phyloP scores from a whole-genome alignment of 2,329 filamentous ascomycete genomes.

The Pseudocercospora fuligena region DNA sequence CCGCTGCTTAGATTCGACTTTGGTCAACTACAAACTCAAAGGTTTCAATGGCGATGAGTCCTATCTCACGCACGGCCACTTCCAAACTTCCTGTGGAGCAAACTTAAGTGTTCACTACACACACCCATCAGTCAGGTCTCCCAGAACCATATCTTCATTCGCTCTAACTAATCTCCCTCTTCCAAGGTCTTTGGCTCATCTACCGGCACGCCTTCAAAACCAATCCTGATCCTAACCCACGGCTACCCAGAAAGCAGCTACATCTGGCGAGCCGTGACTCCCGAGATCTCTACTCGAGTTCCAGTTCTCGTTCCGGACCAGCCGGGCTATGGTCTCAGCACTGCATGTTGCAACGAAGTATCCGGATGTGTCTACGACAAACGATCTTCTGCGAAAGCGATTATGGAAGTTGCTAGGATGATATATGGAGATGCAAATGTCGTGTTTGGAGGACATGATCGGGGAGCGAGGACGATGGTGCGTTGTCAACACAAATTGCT shows the following conservation, averaged over 20 bases:
- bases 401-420: not conserved
- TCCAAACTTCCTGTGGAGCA: slow-evolving; percentile 4
- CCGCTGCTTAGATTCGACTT: not conserved
- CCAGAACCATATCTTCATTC: not conserved
- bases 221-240: slow-evolving; percentile 13
- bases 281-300: slow-evolving; percentile 2
- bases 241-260: slow-evolving; percentile 16
- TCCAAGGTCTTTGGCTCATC: slow-evolving; percentile 1
- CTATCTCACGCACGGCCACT: slow-evolving; percentile 10
- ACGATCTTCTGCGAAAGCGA: slow-evolving; percentile 1
- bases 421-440: slow-evolving; percentile 13
- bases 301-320: slow-evolving; percentile 13
- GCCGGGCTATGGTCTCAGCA: slow-evolving; percentile 12
- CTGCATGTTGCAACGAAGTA: slow-evolving; percentile 1
- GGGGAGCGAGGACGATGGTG: slow-evolving; percentile 21
- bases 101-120: slow-evolving; percentile 13
- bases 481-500: not conserved
- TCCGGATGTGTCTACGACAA: slow-evolving; percentile 3
- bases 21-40: slow-evolving; percentile 6
- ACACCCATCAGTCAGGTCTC: not conserved
- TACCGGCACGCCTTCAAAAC: not conserved
- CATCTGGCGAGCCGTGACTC: slow-evolving; percentile 15
- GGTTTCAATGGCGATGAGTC: slow-evolving; percentile 7
- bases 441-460: slow-evolving; percentile 22
- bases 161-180: not conserved